These are phyloP conservation scores for Fusarium chaquense DNA, from an alignment of 2,329 filamentous ascomycete genomes.

Conservation along the genomic window DNA sequence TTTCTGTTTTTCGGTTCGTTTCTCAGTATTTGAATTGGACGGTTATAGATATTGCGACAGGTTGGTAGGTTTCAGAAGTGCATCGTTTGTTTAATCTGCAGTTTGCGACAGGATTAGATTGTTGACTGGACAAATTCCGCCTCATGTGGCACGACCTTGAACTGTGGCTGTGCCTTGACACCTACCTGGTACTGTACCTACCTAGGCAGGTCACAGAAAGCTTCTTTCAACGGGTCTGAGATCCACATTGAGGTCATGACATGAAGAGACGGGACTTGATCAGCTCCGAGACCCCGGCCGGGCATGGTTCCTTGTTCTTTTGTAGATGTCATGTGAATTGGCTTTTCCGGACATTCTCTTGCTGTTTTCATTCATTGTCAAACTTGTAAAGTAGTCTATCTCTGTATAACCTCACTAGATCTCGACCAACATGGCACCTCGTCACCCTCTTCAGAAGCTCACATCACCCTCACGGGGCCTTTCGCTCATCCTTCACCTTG, in stretches of 20 bases:
- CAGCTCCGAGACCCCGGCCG: slow-evolving; percentile 34
- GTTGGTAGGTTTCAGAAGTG: neutral
- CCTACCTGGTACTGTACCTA: neutral
- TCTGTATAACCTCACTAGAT: neutral
- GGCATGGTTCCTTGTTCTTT: slow-evolving; percentile 20
- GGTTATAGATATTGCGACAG: slow-evolving; percentile 1
- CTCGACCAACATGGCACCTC: slow-evolving; percentile 52
- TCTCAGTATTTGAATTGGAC: neutral
- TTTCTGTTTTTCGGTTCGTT: slow-evolving; percentile 10
- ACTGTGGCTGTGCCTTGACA: slow-evolving; percentile 32
- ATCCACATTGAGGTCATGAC: slow-evolving; percentile 43
- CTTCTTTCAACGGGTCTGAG: neutral
- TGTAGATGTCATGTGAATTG: slow-evolving; percentile 14
- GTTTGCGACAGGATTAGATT: slow-evolving; percentile 27
- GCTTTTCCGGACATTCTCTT: neutral
- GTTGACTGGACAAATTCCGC: slow-evolving; percentile 38
- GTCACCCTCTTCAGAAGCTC: slow-evolving; percentile 74
- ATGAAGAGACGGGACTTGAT: slow-evolving; percentile 28
- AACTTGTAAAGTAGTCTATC: neutral
- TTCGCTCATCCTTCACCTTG: slow-evolving; percentile 72
- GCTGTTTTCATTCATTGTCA: neutral
- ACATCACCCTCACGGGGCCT: slow-evolving; percentile 72
- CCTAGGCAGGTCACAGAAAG: neutral
- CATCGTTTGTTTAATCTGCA: slow-evolving; percentile 20
- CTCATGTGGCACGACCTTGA: slow-evolving; percentile 42